Percentiles rank a stretch among this genome's conserved stretches.
These are phyloP conservation scores for Nemania serpens DNA, from an alignment of 2,329 filamentous ascomycete genomes.

Conservation along the genomic window DNA sequence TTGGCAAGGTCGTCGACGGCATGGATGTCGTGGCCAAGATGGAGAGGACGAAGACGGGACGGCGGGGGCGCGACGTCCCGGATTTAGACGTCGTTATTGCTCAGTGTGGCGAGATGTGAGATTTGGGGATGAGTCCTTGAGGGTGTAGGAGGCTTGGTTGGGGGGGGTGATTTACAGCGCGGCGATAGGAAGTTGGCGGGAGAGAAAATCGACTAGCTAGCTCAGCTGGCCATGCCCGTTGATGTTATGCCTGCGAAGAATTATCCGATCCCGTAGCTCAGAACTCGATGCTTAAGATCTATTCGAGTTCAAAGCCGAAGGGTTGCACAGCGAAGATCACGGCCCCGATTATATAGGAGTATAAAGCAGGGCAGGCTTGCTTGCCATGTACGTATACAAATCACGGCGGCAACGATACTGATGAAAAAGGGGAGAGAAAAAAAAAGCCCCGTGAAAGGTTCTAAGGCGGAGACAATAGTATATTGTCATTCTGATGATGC, in stretches of 20 bases:
- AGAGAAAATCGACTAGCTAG: too few relatives aligned
- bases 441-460: neutral
- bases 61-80: conserved; percentile 75
- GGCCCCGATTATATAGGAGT: neutral
- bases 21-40: conserved; percentile 93
- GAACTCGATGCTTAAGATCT: neutral
- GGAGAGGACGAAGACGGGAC: conserved; percentile 84
- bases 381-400: neutral
- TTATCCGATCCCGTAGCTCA: neutral
- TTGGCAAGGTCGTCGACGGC: conserved; percentile 86
- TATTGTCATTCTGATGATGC: conserved; percentile 13
- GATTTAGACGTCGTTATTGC: conserved; percentile 82
- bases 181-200: too few relatives aligned
- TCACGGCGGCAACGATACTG: neutral
- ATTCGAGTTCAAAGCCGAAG: neutral
- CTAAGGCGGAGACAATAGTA: conserved; percentile 10
- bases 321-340: neutral
- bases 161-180: neutral
- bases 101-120: conserved; percentile 91
- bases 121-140: neutral
- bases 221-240: neutral
- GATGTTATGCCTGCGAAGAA: neutral
- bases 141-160: neutral
- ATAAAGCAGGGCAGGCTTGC: neutral
- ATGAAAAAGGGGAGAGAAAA: neutral